Conservation (phyloP, 495 filamentous ascomycete genomes). For the Zalerion maritima region DNA sequence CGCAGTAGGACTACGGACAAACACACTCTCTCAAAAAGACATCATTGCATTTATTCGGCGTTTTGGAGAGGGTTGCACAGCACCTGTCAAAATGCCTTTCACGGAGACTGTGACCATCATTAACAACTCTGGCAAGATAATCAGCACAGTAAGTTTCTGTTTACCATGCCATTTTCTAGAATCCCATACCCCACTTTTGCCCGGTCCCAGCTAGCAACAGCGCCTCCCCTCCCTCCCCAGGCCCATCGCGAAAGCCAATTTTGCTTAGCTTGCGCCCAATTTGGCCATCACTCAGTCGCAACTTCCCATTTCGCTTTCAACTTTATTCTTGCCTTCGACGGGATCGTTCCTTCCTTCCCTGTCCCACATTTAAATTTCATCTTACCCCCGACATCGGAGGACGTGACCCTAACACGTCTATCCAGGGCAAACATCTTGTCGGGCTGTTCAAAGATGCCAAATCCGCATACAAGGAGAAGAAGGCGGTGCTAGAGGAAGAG, state of each 20-base stretch:
- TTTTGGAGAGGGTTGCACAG: too few species aligned
- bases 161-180: constrained; percentile 1
- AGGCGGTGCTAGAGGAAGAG: constrained; percentile 57
- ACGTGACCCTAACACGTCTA: too few species aligned
- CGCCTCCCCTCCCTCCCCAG: constrained; percentile 1
- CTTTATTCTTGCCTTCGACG: too few species aligned
- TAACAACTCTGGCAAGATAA: constrained; percentile 83
- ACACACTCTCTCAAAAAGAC: too few species aligned
- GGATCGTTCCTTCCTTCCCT: constrained; percentile 1
- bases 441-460: constrained; percentile 79
- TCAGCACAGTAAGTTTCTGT: constrained; percentile 61
- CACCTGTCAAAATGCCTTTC: constrained; percentile 26
- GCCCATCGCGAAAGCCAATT: too few species aligned
- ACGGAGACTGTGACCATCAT: constrained; percentile 74
- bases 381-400: too few species aligned
- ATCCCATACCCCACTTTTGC: constrained; percentile 1
- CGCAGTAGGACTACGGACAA: too few species aligned
- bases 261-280: too few species aligned
- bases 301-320: too few species aligned
- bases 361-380: constrained; percentile 9
- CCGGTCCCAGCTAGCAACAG: neutral
- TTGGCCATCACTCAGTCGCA: too few species aligned
- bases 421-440: constrained; percentile 77
- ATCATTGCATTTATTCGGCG: too few species aligned
- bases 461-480: constrained; percentile 69